Evolutionary conservation across 164 flowering plant species (phyloP).

Genomic region (Stephania cephalantha): DNA sequence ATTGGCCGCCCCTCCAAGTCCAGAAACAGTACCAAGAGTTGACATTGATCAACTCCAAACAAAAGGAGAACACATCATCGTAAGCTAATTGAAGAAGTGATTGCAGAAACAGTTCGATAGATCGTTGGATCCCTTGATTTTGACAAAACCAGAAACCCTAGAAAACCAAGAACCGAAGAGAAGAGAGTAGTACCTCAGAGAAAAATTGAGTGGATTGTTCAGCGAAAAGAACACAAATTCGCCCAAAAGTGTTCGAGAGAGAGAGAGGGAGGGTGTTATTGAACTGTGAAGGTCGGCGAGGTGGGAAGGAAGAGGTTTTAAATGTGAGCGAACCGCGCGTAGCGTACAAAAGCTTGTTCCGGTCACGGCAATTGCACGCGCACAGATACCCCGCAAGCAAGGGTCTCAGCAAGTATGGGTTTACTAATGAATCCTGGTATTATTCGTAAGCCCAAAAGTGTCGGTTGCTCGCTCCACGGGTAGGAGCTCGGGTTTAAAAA

Average conservation of each 20-base stretch:
- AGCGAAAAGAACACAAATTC: neutral
- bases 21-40: constrained; percentile 2
- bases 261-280: neutral
- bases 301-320: neutral
- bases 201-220: too few relatives aligned
- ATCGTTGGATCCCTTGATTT: too few relatives aligned
- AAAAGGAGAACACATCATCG: too few relatives aligned
- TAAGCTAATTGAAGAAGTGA: too few relatives aligned
- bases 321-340: neutral
- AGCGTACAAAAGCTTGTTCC: neutral
- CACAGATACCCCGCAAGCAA: neutral
- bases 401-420: too few relatives aligned
- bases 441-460: too few relatives aligned
- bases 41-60: constrained; percentile 8
- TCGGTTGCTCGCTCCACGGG: too few relatives aligned
- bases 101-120: too few relatives aligned
- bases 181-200: too few relatives aligned
- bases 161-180: neutral
- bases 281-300: neutral
- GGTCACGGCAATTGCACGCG: constrained; percentile 6
- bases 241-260: neutral
- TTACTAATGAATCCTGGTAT: too few relatives aligned
- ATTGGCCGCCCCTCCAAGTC: constrained; percentile 22
- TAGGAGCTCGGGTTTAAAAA: too few relatives aligned
- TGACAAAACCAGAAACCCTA: too few relatives aligned